A percentile compares a stretch with the other conserved stretches of the same genome.
These are phyloP conservation scores for Urostyla sp. DNA, from an alignment of 73 alveolate species.

Conservation along the genomic window DNA sequence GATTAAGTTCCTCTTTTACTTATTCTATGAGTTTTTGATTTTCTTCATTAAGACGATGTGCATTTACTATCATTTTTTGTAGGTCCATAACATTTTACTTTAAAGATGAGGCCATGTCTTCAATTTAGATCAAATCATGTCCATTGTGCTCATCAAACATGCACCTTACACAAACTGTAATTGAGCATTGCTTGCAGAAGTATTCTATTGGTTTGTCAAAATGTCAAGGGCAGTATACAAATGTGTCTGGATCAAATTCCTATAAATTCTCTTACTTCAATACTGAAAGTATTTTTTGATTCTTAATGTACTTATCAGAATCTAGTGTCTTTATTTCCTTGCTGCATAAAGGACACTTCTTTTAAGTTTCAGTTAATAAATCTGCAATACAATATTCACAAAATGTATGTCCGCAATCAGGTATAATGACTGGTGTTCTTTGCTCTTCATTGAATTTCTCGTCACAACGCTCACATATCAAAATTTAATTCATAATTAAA, in stretches of 20 bases:
- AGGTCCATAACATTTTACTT: conserved; percentile 76
- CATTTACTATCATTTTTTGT: conserved; percentile 77
- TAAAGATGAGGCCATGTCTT: conserved; percentile 75
- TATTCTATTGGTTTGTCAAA: conserved; percentile 76
- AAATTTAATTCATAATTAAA: conserved; percentile 35
- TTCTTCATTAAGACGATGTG: conserved; percentile 77
- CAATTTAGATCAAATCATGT: conserved; percentile 77
- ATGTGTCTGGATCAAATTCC: conserved; percentile 43
- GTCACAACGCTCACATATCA: conserved; percentile 61
- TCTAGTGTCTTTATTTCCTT: conserved; percentile 61
- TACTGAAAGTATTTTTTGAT: conserved; percentile 63
- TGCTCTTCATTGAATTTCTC: conserved; percentile 53
- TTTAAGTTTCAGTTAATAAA: conserved; percentile 52
- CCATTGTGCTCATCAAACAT: conserved; percentile 90
- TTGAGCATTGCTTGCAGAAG: conserved; percentile 80
- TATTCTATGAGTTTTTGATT: conserved; percentile 70
- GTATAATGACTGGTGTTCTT: conserved; percentile 68
- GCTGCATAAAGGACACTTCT: conserved; percentile 53
- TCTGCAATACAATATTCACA: conserved; percentile 79
- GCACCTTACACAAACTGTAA: conserved; percentile 79
- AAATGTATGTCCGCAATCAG: conserved; percentile 78
- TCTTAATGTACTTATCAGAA: conserved; percentile 60
- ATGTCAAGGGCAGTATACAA: conserved; percentile 78
- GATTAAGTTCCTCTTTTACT: conserved; percentile 76
- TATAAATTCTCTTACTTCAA: conserved; percentile 25